Evolutionary conservation across 805 yeast species (phyloP).

Genomic region (Kuraishia borneana): DNA sequence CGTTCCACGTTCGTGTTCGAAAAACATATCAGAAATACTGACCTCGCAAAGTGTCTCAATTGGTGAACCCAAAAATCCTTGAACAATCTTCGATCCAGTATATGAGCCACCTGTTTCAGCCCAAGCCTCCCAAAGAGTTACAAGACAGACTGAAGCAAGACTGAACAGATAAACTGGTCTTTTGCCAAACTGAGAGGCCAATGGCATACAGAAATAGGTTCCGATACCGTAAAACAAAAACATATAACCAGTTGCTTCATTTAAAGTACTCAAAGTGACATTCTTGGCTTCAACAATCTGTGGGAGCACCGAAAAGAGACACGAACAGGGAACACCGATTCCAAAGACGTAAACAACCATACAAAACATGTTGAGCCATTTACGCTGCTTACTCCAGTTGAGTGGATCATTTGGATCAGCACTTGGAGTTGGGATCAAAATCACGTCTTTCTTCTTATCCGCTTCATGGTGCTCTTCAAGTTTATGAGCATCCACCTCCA

Average conservation of each 20-base stretch:
- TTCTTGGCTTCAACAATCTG: conserved; percentile 21
- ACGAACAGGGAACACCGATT: conserved; percentile 36
- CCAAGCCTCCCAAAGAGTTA: conserved; percentile 32
- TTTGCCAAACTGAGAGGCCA: conserved; percentile 36
- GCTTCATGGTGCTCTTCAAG: conserved; percentile 18
- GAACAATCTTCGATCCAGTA: conserved; percentile 23
- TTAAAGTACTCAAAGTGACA: conserved; percentile 26
- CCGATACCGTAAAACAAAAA: conserved; percentile 42
- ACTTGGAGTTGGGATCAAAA: conserved; percentile 46
- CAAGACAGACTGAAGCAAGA: conserved; percentile 24
- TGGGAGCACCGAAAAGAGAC: conserved; percentile 30
- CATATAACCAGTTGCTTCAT: conserved; percentile 35
- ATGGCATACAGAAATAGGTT: conserved; percentile 37
- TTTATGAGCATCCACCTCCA: conserved; percentile 19
- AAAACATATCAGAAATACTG: conserved; percentile 26
- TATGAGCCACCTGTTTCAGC: conserved; percentile 22
- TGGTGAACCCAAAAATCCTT: conserved; percentile 26
- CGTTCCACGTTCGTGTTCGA: conserved; percentile 26
- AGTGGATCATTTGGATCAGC: conserved; percentile 50
- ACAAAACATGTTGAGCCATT: conserved; percentile 25
- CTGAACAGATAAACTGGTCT: conserved; percentile 31
- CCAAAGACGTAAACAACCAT: conserved; percentile 26
- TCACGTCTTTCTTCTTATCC: conserved; percentile 20
- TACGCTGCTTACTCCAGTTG: conserved; percentile 36
- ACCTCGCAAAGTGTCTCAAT: conserved; percentile 19